Evolutionary conservation across 176 grass and related monocot species (phyloP).

Genomic region (Bothriochloa decipiens): DNA sequence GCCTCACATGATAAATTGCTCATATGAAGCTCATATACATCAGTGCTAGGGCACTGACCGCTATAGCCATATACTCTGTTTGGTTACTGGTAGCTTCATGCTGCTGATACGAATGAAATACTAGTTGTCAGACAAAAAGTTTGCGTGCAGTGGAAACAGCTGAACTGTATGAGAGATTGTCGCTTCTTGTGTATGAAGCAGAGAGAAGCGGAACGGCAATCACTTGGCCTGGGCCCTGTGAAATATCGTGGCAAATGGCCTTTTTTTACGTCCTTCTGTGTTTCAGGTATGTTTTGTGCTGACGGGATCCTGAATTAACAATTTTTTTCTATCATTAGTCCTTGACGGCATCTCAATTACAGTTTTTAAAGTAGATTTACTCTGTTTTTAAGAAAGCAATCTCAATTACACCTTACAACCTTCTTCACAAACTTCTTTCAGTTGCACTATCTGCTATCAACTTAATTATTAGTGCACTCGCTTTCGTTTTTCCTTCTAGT

Average conservation of each 20-base stretch:
- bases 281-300: slow-evolving; percentile 71
- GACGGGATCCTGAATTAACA: slow-evolving; percentile 7
- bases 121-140: slow-evolving; percentile 34
- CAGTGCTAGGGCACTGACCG: too few species aligned
- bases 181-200: slow-evolving; percentile 86
- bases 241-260: slow-evolving; percentile 99
- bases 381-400: background rate
- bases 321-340: background rate
- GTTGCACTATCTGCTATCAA: slow-evolving; percentile 71
- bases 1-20: too few species aligned
- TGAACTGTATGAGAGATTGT: slow-evolving; percentile 78
- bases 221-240: slow-evolving; percentile 64
- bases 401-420: slow-evolving; percentile 22
- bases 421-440: slow-evolving; percentile 78
- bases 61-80: too few species aligned
- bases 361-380: too few species aligned
- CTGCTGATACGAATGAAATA: too few species aligned
- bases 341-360: slow-evolving; percentile 6
- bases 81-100: too few species aligned
- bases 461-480: slow-evolving; percentile 67
- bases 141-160: slow-evolving; percentile 76
- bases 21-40: too few species aligned
- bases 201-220: slow-evolving; percentile 70
- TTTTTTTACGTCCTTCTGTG: slow-evolving; percentile 60
- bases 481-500: slow-evolving; percentile 70